phyloP scores from a whole-genome alignment of 345 rosid species.

The Firmiana major region DNA sequence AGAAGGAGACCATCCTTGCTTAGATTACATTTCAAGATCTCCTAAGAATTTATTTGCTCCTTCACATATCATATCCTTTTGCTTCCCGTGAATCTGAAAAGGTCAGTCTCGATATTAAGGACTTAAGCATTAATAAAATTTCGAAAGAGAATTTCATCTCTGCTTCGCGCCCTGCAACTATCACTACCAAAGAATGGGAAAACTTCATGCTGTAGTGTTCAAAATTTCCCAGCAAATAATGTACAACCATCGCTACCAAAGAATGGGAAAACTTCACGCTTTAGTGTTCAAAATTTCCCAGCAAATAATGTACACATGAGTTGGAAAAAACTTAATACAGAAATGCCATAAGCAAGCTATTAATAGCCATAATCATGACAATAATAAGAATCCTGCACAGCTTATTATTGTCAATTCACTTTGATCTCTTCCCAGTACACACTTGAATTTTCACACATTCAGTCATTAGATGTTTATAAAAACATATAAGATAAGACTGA shows the following conservation, averaged over 20 bases:
- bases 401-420: neutral
- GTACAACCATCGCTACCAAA: neutral
- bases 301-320: neutral
- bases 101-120: neutral
- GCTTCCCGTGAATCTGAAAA: neutral
- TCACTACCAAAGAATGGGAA: neutral
- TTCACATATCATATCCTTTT: neutral
- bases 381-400: neutral
- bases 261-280: neutral
- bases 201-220: neutral
- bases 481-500: neutral
- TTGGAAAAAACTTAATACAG: neutral
- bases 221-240: neutral
- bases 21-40: neutral
- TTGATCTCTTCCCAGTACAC: neutral
- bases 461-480: neutral
- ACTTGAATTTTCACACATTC: neutral
- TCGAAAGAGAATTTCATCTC: neutral
- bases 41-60: neutral
- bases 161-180: no score
- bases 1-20: neutral
- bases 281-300: neutral
- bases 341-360: neutral
- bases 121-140: neutral
- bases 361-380: neutral